Percentiles rank a stretch among this genome's conserved stretches.
These are phyloP conservation scores for Cystobasidiopsis lactophilus DNA, from an alignment of 768 basidiomycete species.

Conservation along the genomic window DNA sequence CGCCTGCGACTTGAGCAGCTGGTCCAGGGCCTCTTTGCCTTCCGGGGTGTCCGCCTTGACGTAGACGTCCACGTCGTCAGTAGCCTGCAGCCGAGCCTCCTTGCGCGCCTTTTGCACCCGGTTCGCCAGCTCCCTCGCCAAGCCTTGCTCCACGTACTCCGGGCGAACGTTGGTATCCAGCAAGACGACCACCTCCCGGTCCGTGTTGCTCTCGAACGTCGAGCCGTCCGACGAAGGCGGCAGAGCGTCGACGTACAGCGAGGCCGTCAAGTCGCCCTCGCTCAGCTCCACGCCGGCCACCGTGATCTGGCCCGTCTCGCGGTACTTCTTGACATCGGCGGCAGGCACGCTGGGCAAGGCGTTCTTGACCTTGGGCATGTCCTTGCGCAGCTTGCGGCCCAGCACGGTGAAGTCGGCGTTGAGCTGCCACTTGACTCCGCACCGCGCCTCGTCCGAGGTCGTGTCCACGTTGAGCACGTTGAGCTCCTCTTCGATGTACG, in stretches of 20 bases:
- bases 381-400: conserved; percentile 80
- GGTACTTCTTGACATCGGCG: conserved; percentile 57
- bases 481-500: conserved; percentile 81
- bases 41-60: conserved; percentile 59
- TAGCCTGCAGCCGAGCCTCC: conserved; percentile 81
- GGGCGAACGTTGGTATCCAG: conserved; percentile 73
- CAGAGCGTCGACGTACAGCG: conserved; percentile 69
- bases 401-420: conserved; percentile 89
- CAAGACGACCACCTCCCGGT: conserved; percentile 82
- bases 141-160: conserved; percentile 67
- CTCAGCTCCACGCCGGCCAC: conserved; percentile 79
- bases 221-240: conserved; percentile 37
- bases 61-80: conserved; percentile 76
- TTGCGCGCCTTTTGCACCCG: conserved; percentile 88
- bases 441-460: conserved; percentile 62
- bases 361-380: conserved; percentile 68
- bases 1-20: conserved; percentile 32
- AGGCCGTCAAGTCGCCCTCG: conserved; percentile 72
- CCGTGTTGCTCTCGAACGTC: conserved; percentile 49
- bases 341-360: conserved; percentile 60
- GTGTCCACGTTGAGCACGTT: conserved; percentile 79
- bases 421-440: conserved; percentile 73
- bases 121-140: conserved; percentile 71
- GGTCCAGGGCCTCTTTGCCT: conserved; percentile 45
- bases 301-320: conserved; percentile 47